These are phyloP conservation scores for Camptophora hylomeconis DNA, from an alignment of 2,329 filamentous ascomycete genomes.

Conservation along the genomic window DNA sequence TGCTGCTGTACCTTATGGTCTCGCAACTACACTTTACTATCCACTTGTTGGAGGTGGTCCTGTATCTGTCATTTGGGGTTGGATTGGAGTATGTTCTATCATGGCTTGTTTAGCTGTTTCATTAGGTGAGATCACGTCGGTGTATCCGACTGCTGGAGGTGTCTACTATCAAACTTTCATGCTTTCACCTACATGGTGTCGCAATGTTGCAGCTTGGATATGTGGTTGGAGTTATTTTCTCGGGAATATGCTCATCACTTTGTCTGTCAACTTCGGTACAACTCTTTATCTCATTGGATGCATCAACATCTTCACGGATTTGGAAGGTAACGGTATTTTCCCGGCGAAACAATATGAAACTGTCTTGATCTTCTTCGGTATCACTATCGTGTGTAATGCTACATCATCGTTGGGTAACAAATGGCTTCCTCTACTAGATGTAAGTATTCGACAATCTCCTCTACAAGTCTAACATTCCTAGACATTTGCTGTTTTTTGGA, in stretches of 20 bases:
- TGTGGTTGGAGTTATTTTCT: constrained; percentile 66
- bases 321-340: constrained; percentile 33
- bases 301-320: constrained; percentile 41
- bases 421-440: constrained; percentile 49
- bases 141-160: constrained; percentile 64
- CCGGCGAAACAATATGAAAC: constrained; percentile 31
- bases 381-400: constrained; percentile 37
- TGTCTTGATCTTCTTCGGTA: constrained; percentile 36
- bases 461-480: constrained; percentile 23
- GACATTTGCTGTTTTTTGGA: constrained; percentile 64
- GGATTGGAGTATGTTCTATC: constrained; percentile 54
- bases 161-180: constrained; percentile 72
- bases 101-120: constrained; percentile 59
- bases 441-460: constrained; percentile 30
- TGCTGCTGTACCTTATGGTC: constrained; percentile 60
- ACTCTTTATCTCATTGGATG: constrained; percentile 41
- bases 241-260: constrained; percentile 68
- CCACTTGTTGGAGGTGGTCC: constrained; percentile 54
- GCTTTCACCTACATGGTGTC: constrained; percentile 49
- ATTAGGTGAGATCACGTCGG: constrained; percentile 60
- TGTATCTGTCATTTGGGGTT: constrained; percentile 60
- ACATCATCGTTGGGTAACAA: constrained; percentile 40
- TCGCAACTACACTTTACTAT: constrained; percentile 57
- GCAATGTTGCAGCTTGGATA: constrained; percentile 54
- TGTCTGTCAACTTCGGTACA: constrained; percentile 71